Base-by-base conservation (phyloP, 192 early-diverging fungal species). In the Coemansia sp. region DNA sequence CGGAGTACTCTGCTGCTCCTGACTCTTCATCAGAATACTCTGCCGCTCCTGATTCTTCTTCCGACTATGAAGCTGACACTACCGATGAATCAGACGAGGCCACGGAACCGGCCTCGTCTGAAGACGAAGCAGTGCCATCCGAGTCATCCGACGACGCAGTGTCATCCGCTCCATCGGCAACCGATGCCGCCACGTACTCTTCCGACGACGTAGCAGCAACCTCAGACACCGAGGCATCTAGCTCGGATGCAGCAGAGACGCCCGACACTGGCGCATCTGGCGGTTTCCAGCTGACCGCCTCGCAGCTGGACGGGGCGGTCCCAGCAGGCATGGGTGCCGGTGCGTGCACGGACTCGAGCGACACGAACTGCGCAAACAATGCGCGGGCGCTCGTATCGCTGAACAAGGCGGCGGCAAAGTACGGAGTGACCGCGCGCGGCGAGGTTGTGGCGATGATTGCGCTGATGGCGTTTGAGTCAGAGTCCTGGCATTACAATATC, bases 381-480 rank as follows among this genome's bases (percentile, higher is more conserved):
- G 10, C 47, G 3, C 45, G 40, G 16, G 74, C 74, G 0, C 58
- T 67, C 5, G 56, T 29, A 0, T 43, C 54, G n/a, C 58, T 77
- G 4, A 62, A 67, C 53, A 56, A 54, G 5, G 68, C 60, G 3
- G 38, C 71, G 3, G 27, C 31, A 18, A 71, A 62, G 46, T 71
- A 67, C 43, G 43, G 46, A 6, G 56, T 77, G 1, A 60, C 64
- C 10, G 49, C 45, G 24, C 64, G 74, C 7, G 48, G 58, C 9
- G 74, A 77, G 16, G 43, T 58, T 12, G 69, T 71, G 28, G 74
- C 69, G 2, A 53, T 71, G 7, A 35, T 77, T 14, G 44, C 69
- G 3, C 32, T 61, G 23, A 71, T 71, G 67, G 35, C 58, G 14
- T 67, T 56, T 19, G 74, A 77, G 54, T 77, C 74, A 0, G 60